Base-by-base conservation (phyloP, 306 rosid species). In the Rubus idaeus region DNA sequence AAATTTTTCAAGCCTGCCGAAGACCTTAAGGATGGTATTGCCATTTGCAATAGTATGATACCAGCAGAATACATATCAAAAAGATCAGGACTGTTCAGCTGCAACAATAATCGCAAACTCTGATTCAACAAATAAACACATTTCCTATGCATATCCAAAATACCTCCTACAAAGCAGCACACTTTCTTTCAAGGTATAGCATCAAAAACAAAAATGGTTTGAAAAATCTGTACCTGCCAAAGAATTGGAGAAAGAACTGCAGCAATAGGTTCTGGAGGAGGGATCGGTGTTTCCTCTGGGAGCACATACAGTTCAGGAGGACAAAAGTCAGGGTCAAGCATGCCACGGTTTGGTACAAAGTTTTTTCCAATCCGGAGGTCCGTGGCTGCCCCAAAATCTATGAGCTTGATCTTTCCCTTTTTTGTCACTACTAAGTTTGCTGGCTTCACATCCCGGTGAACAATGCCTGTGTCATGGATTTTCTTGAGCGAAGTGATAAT, bases 21-120 rank as follows among this genome's bases (percentile, higher is more conserved):
- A 64, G 96, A 82, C 83, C 98, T 91, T 81, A 96, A 83, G 58
- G 73, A 71, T 65, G 98, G 99, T 81, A 96, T 80, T 70, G 99
- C 94, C 97, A 92, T 91, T 89, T 96, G 98, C 78, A 96, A 13
- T 23, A 96, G 94, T 75, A 96, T 97, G 79, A 92, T 91, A 64
- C 99, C 99, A 76, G 92, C 96, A n/a, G 97, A 96, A 82, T 92
- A 96, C 91, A 83, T 92, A 81, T 92, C 97, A 84, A 96, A 92
- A 74, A 96, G 84, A 84, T 92, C 99, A 47, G 98, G 99, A 84
- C 98, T 85, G 86, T 92, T 96, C 78, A 96, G 87, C 98, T 95
- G 91, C 86, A 87, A 81, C 69, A 80, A 63, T 52, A 82, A 75
- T 71, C 66, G 64, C 68, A 83, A 81, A 69, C 69, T 74, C 78